phyloP scores from a whole-genome alignment of 441 rosid genomes.

The Codiaeum variegatum region DNA sequence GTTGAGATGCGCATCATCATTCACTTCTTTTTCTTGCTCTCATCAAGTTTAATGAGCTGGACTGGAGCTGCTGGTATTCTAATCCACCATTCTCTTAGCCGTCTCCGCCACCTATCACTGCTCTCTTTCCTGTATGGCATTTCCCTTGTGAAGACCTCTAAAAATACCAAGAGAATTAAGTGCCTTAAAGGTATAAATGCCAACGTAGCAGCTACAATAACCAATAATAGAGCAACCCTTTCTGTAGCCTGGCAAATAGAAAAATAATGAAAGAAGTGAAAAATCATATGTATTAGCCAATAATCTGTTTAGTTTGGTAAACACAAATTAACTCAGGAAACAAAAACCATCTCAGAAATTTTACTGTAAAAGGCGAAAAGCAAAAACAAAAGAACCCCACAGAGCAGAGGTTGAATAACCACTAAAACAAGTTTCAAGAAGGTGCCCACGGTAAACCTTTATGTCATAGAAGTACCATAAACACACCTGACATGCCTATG shows the following conservation, averaged over 20 bases:
- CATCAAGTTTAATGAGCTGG: conserved; percentile 55
- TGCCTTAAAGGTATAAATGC: conserved; percentile 59
- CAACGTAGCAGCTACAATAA: conserved; percentile 43
- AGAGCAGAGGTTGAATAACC: not conserved
- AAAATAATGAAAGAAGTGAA: conserved; percentile 9
- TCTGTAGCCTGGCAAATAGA: conserved; percentile 62
- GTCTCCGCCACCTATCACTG: conserved; percentile 52
- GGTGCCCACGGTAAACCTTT: not conserved
- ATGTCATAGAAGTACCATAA: not conserved
- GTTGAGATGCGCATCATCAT: not conserved
- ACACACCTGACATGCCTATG: not conserved
- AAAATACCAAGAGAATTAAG: conserved; percentile 44
- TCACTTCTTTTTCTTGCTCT: conserved; percentile 67
- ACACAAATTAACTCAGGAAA: not conserved
- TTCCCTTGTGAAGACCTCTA: conserved; percentile 79
- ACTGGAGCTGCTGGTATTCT: conserved; percentile 90
- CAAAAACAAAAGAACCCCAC: not conserved
- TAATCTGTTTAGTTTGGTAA: not conserved
- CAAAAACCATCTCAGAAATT: not conserved
- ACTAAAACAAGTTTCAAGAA: not conserved
- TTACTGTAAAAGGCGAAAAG: too few relatives aligned
- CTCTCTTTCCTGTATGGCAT: conserved; percentile 70
- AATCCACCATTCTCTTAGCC: conserved; percentile 90
- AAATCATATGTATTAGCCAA: not conserved
- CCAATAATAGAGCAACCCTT: conserved; percentile 51